A percentile compares a stretch with the other conserved stretches of the same genome.
Conservation (phyloP, 176 grass and related monocot genomes). For the Lolium perenne region DNA sequence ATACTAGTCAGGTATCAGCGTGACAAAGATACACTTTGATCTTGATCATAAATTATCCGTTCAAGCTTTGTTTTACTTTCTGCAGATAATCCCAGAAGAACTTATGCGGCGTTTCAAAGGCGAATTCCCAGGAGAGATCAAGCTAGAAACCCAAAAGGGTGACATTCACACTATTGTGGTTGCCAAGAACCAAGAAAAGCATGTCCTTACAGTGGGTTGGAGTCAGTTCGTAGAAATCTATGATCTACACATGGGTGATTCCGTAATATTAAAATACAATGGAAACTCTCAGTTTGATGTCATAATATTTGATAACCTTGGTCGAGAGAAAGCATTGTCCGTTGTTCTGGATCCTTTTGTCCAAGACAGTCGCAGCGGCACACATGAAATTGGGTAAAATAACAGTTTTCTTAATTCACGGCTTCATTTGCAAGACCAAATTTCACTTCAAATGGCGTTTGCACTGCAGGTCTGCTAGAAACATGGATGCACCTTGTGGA, state of each 20-base stretch:
- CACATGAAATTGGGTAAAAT: constrained; percentile 2
- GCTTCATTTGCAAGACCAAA: background rate
- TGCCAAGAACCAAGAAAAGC: constrained; percentile 6
- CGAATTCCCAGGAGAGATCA: background rate
- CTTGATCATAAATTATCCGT: too few species aligned
- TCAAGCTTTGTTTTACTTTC: background rate
- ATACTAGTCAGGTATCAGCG: background rate
- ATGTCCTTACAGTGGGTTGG: constrained; percentile 4
- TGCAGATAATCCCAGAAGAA: constrained; percentile 21
- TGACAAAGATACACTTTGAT: background rate
- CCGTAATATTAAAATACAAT: background rate
- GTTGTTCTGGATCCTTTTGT: constrained; percentile 5
- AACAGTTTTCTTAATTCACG: background rate
- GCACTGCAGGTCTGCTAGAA: background rate
- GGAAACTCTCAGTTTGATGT: background rate
- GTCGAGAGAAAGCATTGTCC: background rate
- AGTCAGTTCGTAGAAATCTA: background rate
- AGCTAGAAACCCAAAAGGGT: constrained; percentile 21
- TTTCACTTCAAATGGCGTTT: background rate
- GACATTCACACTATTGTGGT: constrained; percentile 7
- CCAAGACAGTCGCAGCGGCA: background rate
- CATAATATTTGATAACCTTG: constrained; percentile 14
- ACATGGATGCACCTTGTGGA: background rate
- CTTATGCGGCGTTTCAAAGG: background rate
- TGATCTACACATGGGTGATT: constrained; percentile 18